Conservation (phyloP, 768 basidiomycete genomes). For the Xerocomus potaroensis region DNA sequence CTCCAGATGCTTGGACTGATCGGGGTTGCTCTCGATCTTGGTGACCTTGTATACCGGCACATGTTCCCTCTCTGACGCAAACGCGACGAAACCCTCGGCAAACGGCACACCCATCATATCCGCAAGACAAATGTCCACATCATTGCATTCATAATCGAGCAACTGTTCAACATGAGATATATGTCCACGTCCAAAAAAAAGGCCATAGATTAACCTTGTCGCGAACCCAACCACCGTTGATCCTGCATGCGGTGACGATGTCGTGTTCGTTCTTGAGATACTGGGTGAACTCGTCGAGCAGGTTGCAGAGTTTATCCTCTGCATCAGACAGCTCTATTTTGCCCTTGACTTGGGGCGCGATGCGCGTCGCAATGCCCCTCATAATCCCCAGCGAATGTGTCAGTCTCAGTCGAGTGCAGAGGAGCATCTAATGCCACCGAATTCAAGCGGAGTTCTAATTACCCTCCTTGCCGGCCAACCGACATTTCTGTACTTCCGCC, state of each 20-base stretch:
- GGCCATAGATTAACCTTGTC: conserved; percentile 71
- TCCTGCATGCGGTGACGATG: conserved; percentile 67
- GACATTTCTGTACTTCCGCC: conserved; percentile 9
- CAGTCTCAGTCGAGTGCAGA: neutral
- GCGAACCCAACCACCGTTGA: conserved; percentile 98
- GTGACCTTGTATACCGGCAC: conserved; percentile 50
- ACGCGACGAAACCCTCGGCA: conserved; percentile 71
- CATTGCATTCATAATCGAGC: conserved; percentile 75
- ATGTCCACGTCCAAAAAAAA: neutral
- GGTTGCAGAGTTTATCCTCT: conserved; percentile 65
- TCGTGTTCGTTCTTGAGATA: conserved; percentile 50
- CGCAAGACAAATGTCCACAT: conserved; percentile 89
- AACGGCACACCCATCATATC: conserved; percentile 90
- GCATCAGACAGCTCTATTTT: conserved; percentile 56
- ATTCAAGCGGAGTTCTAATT: conserved; percentile 26
- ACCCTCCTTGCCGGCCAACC: conserved; percentile 17
- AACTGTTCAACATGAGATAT: conserved; percentile 46
- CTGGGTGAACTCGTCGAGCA: conserved; percentile 76
- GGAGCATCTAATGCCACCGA: neutral
- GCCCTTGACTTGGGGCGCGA: conserved; percentile 29
- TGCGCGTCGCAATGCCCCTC: conserved; percentile 31
- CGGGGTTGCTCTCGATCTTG: conserved; percentile 90
- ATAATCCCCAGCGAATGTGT: too few species aligned
- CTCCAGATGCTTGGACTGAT: conserved; percentile 97
- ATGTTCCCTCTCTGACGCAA: conserved; percentile 33